phyloP scores from a whole-genome alignment of 2,329 filamentous ascomycete species.

The Gliomastix tumulicola region DNA sequence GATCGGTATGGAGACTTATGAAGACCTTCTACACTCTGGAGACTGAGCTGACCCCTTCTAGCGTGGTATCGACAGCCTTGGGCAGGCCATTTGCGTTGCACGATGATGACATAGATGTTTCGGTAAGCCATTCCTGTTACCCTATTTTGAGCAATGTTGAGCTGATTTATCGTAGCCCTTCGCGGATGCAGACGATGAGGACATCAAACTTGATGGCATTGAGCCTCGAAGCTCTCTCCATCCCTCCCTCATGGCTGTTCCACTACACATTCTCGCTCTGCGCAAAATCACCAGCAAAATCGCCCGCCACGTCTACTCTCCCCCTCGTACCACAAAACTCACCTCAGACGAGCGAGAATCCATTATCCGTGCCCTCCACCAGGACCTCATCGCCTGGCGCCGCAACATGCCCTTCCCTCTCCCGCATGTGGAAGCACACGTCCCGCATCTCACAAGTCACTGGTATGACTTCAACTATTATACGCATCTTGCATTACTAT shows the following conservation, averaged over 20 bases:
- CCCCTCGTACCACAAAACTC: constrained; percentile 9
- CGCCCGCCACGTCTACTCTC: constrained; percentile 26
- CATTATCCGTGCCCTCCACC: constrained; percentile 24
- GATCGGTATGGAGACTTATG: constrained; percentile 21
- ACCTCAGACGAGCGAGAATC: constrained; percentile 17
- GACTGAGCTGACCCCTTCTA: constrained; percentile 6
- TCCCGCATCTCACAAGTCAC: constrained; percentile 32
- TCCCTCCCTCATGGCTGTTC: constrained; percentile 27
- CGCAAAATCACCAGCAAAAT: constrained; percentile 33
- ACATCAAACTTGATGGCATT: constrained; percentile 15
- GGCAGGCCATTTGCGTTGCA: constrained; percentile 37
- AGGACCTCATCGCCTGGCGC: constrained; percentile 34
- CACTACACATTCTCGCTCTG: constrained; percentile 31
- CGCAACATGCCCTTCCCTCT: constrained; percentile 35
- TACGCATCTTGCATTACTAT: constrained; percentile 34
- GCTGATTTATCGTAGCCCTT: constrained; percentile 21
- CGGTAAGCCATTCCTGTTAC: constrained; percentile 11
- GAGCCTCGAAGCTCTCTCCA: constrained; percentile 14
- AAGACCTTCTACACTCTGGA: neutral
- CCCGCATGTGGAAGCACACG: constrained; percentile 24
- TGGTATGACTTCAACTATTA: constrained; percentile 44
- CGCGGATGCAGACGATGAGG: constrained; percentile 24
- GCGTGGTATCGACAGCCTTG: constrained; percentile 33
- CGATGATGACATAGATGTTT: constrained; percentile 35
- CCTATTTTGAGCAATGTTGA: neutral